A percentile compares a stretch with the other conserved stretches of the same genome.
Evolutionary conservation across 2,329 filamentous ascomycete species (phyloP).

Genomic region (Ceratocystis cacaofunesta): DNA sequence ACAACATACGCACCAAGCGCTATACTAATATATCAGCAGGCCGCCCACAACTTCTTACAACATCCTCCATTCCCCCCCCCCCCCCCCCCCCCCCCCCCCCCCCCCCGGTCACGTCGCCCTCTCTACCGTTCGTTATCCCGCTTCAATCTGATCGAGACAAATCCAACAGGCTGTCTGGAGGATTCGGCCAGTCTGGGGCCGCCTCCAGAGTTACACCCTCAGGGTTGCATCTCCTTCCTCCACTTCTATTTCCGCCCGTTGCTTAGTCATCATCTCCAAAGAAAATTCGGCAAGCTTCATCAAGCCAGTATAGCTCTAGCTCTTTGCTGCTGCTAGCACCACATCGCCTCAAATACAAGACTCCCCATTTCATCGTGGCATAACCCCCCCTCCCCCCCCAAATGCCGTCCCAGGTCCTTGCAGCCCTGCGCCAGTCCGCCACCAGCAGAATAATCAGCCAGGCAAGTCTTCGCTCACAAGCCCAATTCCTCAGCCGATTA

Average conservation of each 20-base stretch:
- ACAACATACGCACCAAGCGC: too few relatives aligned
- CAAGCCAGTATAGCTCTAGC: neutral
- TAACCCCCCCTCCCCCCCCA: neutral
- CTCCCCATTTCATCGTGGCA: neutral
- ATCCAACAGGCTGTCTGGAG: neutral
- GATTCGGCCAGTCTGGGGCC: neutral
- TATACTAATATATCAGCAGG: too few relatives aligned
- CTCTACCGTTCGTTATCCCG: neutral
- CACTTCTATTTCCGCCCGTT: neutral
- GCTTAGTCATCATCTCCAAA: neutral
- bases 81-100: too few relatives aligned
- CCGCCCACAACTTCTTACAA: too few relatives aligned
- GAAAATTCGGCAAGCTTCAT: neutral
- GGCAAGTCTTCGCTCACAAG: neutral
- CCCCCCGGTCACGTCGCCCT: neutral
- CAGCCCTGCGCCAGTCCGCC: neutral
- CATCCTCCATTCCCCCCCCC: neutral
- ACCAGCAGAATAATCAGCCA: conserved; percentile 1
- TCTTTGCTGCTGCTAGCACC: too few relatives aligned
- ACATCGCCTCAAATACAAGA: neutral
- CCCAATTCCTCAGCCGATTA: neutral
- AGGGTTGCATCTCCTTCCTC: neutral
- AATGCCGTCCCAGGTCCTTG: conserved; percentile 6
- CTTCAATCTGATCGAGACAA: neutral
- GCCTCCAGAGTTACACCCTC: neutral